These are phyloP conservation scores for Nitzschia inconspicua DNA, from an alignment of 108 stramenopile species.

Conservation along the genomic window DNA sequence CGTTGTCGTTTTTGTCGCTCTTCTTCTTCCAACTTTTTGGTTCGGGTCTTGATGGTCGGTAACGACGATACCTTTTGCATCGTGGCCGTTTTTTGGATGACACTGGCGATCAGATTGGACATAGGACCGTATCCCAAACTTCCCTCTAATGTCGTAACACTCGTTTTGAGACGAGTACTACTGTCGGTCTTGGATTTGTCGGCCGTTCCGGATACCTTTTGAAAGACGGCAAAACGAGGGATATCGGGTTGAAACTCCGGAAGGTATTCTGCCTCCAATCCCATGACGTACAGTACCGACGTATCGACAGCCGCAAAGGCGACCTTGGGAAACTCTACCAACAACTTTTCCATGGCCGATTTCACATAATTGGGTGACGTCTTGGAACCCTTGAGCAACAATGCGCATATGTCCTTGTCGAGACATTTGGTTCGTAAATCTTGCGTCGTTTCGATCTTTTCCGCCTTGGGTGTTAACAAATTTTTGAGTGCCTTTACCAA, in stretches of 20 bases:
- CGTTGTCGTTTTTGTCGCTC: conserved; percentile 74
- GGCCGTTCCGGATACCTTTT: conserved; percentile 69
- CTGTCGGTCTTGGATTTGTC: conserved; percentile 35
- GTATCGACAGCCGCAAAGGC: conserved; percentile 79
- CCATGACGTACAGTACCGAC: conserved; percentile 61
- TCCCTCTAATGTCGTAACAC: conserved; percentile 42
- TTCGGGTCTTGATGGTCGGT: conserved; percentile 77
- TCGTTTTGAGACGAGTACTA: conserved; percentile 68
- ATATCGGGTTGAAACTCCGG: conserved; percentile 67
- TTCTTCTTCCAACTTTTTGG: conserved; percentile 77
- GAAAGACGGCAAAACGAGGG: conserved; percentile 80
- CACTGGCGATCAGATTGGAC: conserved; percentile 53
- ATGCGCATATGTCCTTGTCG: conserved; percentile 70
- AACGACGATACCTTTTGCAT: conserved; percentile 53
- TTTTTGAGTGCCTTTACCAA: conserved; percentile 68
- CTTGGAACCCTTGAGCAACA: conserved; percentile 76
- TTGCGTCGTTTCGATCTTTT: conserved; percentile 85
- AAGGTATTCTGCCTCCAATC: conserved; percentile 67
- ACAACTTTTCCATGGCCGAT: conserved; percentile 71
- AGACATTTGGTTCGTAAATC: conserved; percentile 81
- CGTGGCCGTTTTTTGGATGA: conserved; percentile 32
- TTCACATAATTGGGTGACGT: conserved; percentile 66
- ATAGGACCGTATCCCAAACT: conserved; percentile 63
- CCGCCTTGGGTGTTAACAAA: conserved; percentile 73
- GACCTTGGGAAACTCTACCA: conserved; percentile 69